Evolutionary conservation across 2,329 filamentous ascomycete genomes (phyloP).

Genomic region (Fusarium tricinctum): DNA sequence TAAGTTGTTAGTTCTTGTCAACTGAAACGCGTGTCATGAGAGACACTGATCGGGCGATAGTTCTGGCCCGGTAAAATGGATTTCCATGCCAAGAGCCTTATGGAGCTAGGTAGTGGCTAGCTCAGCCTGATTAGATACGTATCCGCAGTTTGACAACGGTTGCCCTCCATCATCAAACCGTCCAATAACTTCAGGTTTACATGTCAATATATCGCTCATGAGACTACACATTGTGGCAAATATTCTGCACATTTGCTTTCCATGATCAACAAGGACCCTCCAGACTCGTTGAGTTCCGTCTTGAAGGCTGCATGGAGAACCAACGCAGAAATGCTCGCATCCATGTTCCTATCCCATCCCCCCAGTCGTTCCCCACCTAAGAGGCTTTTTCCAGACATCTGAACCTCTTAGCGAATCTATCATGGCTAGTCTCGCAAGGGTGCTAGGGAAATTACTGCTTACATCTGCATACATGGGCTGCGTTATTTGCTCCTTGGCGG

Average conservation of each 20-base stretch:
- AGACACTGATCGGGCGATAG: neutral
- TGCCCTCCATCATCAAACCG: neutral
- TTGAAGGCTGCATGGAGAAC: neutral
- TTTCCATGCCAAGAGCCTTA: neutral
- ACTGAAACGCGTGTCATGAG: neutral
- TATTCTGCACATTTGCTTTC: too few relatives aligned
- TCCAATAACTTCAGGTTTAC: too few relatives aligned
- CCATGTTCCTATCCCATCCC: neutral
- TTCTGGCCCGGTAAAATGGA: neutral
- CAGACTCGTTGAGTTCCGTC: neutral
- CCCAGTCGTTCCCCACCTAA: neutral
- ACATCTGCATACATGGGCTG: conserved; percentile 1
- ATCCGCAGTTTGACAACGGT: neutral
- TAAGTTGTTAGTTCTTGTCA: neutral
- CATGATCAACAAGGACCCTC: neutral
- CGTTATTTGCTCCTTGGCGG: neutral
- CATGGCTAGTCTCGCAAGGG: neutral
- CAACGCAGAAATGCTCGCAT: neutral
- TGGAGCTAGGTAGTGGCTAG: neutral
- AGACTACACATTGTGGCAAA: too few relatives aligned
- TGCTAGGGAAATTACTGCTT: conserved; percentile 10
- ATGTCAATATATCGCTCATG: too few relatives aligned
- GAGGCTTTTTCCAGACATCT: neutral
- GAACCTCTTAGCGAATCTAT: too few relatives aligned
- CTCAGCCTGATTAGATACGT: neutral